Conservation (phyloP, 805 yeast species). For the Monosporozyma yasuniensis region DNA sequence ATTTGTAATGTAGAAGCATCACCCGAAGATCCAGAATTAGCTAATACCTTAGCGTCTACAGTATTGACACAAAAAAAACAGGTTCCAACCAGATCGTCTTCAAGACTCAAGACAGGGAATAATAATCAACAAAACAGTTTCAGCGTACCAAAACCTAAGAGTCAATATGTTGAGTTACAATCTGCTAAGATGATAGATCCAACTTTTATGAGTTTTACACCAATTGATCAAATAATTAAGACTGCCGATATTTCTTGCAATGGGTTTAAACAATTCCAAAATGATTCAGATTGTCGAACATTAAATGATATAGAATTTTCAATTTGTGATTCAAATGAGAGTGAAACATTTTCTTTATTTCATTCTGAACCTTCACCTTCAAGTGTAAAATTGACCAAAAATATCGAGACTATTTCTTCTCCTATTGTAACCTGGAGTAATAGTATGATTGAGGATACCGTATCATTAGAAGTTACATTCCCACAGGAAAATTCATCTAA, state of each 20-base stretch:
- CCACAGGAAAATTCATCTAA: neutral
- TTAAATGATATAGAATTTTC: constrained; percentile 1
- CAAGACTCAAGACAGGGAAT: neutral
- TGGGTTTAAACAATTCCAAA: constrained; percentile 19
- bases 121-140: neutral
- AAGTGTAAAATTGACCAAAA: neutral
- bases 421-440: neutral
- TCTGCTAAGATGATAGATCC: constrained; percentile 6
- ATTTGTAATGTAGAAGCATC: constrained; percentile 18
- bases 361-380: neutral
- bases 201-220: constrained; percentile 14
- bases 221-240: constrained; percentile 23
- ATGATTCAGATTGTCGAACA: neutral
- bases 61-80: constrained; percentile 7
- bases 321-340: neutral
- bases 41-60: constrained; percentile 21
- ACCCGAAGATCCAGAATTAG: constrained; percentile 25
- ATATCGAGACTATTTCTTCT: neutral
- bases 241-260: constrained; percentile 24
- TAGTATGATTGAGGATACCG: neutral
- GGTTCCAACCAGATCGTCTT: neutral
- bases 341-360: neutral
- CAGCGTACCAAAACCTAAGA: neutral
- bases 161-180: constrained; percentile 17
- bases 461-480: neutral